phyloP scores from a whole-genome alignment of 192 early-diverging fungal species.

The Mortierella hygrophila region DNA sequence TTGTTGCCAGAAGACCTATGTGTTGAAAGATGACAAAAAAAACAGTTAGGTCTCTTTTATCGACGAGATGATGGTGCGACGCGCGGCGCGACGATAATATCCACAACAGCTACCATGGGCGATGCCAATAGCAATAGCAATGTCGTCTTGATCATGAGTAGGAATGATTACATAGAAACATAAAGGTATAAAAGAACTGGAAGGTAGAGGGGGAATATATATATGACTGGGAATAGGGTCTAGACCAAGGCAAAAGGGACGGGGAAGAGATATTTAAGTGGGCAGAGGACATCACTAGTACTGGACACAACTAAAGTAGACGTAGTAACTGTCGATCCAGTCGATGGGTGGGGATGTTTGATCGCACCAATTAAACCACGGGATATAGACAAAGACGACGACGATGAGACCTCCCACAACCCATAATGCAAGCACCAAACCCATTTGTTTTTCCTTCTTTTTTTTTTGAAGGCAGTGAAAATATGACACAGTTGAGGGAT shows the following conservation, averaged over 20 bases:
- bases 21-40: too few species aligned
- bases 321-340: neutral
- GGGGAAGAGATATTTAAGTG: too few species aligned
- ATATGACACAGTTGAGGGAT: neutral
- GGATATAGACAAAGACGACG: neutral
- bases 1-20: slow-evolving; percentile 57
- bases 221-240: too few species aligned
- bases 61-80: neutral
- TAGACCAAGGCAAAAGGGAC: too few species aligned
- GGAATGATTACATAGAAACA: too few species aligned
- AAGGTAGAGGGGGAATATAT: too few species aligned
- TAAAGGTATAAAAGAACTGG: too few species aligned
- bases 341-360: neutral
- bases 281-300: too few species aligned
- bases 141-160: too few species aligned
- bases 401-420: neutral
- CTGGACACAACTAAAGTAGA: neutral
- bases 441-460: neutral
- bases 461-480: neutral
- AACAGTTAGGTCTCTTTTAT: neutral
- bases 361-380: neutral
- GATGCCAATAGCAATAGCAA: too few species aligned
- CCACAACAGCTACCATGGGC: too few species aligned
- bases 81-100: too few species aligned
- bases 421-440: neutral